Conservation (phyloP, 1,284 basidiomycete species). For the Clitocybe nebularis region DNA sequence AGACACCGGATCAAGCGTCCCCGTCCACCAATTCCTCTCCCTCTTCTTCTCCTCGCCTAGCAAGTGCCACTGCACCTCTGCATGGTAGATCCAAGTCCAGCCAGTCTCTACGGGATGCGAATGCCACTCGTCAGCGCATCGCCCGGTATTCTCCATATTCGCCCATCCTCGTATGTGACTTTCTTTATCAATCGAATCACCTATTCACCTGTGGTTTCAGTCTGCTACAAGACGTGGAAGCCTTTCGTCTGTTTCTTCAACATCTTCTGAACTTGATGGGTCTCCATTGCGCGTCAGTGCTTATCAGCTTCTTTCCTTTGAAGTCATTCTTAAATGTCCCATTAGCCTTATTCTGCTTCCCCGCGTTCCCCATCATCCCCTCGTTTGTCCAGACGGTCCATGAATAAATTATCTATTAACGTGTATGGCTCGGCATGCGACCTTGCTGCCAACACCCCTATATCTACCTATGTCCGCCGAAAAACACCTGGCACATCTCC, state of each 20-base stretch:
- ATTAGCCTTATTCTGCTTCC: slow-evolving; percentile 39
- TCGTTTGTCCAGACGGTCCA: slow-evolving; percentile 30
- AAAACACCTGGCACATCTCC: slow-evolving; percentile 72
- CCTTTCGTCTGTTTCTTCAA: slow-evolving; percentile 38
- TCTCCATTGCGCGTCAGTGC: slow-evolving; percentile 31
- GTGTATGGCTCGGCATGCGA: slow-evolving; percentile 42
- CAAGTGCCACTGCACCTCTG: slow-evolving; percentile 24
- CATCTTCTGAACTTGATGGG: slow-evolving; percentile 36
- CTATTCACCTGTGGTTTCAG: slow-evolving; percentile 21
- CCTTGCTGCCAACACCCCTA: slow-evolving; percentile 56
- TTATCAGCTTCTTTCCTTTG: slow-evolving; percentile 1
- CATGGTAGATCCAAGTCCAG: slow-evolving; percentile 38
- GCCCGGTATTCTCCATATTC: slow-evolving; percentile 66
- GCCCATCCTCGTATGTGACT: slow-evolving; percentile 45
- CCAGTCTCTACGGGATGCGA: slow-evolving; percentile 40
- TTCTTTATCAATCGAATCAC: slow-evolving; percentile 6
- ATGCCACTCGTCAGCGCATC: slow-evolving; percentile 34
- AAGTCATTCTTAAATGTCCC: slow-evolving; percentile 4
- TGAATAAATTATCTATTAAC: slow-evolving; percentile 38
- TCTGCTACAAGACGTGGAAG: slow-evolving; percentile 37
- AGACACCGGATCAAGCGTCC: slow-evolving; percentile 27
- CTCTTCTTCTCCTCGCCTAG: slow-evolving; percentile 25
- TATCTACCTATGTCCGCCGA: slow-evolving; percentile 72
- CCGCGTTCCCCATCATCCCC: slow-evolving; percentile 43
- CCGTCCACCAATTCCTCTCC: slow-evolving; percentile 40